Conservation (phyloP, 192 early-diverging fungal genomes). For the Podila verticillata region DNA sequence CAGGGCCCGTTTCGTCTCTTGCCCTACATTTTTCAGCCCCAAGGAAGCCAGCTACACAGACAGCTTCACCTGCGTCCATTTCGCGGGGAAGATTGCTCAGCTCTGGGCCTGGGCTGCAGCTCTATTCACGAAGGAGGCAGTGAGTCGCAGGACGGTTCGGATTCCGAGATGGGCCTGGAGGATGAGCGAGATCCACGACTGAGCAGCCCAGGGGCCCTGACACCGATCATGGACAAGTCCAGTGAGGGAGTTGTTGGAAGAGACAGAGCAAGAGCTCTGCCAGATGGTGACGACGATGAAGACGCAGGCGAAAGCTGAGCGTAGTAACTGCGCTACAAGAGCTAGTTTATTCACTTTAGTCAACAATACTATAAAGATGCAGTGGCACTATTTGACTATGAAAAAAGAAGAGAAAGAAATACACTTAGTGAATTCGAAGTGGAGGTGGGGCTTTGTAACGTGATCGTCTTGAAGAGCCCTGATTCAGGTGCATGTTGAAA, state of each 20-base stretch:
- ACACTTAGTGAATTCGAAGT: conserved; percentile 3
- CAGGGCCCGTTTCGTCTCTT: no score
- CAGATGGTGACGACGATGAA: no score
- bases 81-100: not conserved
- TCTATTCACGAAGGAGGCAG: not conserved
- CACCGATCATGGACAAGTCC: no score
- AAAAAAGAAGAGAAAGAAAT: not conserved
- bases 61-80: not conserved
- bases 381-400: not conserved
- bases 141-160: not conserved
- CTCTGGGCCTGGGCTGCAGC: not conserved
- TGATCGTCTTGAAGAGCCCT: conserved; percentile 37
- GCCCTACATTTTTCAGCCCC: no score
- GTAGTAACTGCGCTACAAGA: not conserved
- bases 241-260: not conserved
- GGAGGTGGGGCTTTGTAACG: conserved; percentile 38
- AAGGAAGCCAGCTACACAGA: no score
- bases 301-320: not conserved
- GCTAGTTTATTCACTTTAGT: not conserved
- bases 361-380: not conserved
- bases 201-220: no score
- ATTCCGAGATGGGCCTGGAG: not conserved
- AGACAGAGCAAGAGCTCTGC: not conserved
- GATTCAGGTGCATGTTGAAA: conserved; percentile 34
- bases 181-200: not conserved